phyloP scores from a whole-genome alignment of 73 alveolate species.

The Paramecium sexaurelia region DNA sequence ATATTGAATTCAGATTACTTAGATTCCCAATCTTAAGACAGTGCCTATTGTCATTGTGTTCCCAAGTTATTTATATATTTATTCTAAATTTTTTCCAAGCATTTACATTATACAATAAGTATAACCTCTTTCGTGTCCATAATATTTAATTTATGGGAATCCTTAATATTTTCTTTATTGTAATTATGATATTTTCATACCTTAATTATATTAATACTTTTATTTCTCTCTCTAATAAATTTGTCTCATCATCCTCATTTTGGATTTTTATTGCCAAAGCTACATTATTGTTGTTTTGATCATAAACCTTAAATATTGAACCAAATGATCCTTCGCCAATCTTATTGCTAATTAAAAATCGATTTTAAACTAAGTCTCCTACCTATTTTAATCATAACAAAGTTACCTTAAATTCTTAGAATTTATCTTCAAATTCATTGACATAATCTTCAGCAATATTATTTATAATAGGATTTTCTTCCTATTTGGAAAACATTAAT shows the following conservation, averaged over 20 bases:
- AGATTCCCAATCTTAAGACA: background rate
- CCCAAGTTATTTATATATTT: background rate
- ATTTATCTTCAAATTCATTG: background rate
- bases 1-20: slow-evolving; percentile 71
- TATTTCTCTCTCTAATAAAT: slow-evolving; percentile 50
- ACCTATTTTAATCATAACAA: background rate
- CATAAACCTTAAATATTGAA: slow-evolving; percentile 8
- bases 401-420: background rate
- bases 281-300: background rate
- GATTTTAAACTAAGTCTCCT: background rate
- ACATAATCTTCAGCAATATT: background rate
- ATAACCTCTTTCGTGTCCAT: slow-evolving; percentile 36
- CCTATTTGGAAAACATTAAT: background rate
- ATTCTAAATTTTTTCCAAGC: slow-evolving; percentile 53
- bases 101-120: slow-evolving; percentile 41
- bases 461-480: background rate
- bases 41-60: slow-evolving; percentile 48
- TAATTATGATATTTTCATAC: background rate
- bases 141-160: slow-evolving; percentile 25
- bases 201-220: slow-evolving; percentile 17
- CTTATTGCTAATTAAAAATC: background rate
- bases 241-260: background rate
- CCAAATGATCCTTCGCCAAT: slow-evolving; percentile 54
- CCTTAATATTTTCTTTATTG: slow-evolving; percentile 2
- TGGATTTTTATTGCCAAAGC: slow-evolving; percentile 12